These are phyloP conservation scores for Penicillium subrubescens DNA, from an alignment of 495 filamentous ascomycete genomes.

Conservation along the genomic window DNA sequence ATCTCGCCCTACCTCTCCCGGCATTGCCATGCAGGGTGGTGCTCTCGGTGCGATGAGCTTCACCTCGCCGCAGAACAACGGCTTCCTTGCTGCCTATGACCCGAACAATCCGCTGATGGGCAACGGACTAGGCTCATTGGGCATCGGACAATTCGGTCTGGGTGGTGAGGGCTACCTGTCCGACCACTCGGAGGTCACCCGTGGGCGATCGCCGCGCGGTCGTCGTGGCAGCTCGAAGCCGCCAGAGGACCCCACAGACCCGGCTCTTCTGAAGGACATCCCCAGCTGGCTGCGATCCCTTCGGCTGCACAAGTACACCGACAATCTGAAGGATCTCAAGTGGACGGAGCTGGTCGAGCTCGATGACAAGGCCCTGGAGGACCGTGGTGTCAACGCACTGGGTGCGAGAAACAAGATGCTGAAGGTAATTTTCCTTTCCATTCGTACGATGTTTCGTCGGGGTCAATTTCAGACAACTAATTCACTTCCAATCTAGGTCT, in stretches of 20 bases:
- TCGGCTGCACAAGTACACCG: slow-evolving; percentile 97
- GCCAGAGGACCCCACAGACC: slow-evolving; percentile 95
- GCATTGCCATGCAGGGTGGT: slow-evolving; percentile 73
- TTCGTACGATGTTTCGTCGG: slow-evolving; percentile 5
- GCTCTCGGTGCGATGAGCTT: slow-evolving; percentile 71
- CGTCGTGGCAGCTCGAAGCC: slow-evolving; percentile 94
- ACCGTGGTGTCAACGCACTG: slow-evolving; percentile 90
- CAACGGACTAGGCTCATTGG: slow-evolving; percentile 70
- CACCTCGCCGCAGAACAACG: slow-evolving; percentile 91
- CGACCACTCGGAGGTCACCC: slow-evolving; percentile 86
- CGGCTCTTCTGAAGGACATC: slow-evolving; percentile 88
- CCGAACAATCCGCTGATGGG: slow-evolving; percentile 70
- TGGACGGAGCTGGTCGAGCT: slow-evolving; percentile 94
- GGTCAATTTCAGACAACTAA: slow-evolving; percentile 16
- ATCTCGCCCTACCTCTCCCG: slow-evolving; percentile 91
- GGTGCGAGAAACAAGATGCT: slow-evolving; percentile 97
- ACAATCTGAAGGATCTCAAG: slow-evolving; percentile 94
- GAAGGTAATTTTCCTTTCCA: slow-evolving; percentile 61
- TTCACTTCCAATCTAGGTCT: slow-evolving; percentile 56
- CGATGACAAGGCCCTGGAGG: slow-evolving; percentile 91
- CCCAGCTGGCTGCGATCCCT: slow-evolving; percentile 94
- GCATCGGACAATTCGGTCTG: slow-evolving; percentile 73
- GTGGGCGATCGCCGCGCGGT: slow-evolving; percentile 90
- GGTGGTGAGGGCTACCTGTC: slow-evolving; percentile 88
- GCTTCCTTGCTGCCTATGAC: slow-evolving; percentile 89